These are phyloP conservation scores for Claviceps humidiphila DNA, from an alignment of 2,329 filamentous ascomycete genomes.

Conservation along the genomic window DNA sequence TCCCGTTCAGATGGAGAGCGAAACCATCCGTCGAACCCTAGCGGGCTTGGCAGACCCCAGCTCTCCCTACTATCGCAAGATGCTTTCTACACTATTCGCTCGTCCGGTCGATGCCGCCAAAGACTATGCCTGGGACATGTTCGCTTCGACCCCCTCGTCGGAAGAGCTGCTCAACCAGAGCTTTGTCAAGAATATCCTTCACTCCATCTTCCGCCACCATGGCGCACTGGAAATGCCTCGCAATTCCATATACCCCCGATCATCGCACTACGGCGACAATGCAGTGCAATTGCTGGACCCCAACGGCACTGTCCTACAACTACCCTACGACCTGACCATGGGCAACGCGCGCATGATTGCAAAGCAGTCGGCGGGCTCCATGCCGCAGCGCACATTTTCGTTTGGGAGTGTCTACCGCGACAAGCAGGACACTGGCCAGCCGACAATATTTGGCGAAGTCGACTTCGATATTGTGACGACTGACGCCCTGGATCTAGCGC, in stretches of 20 bases:
- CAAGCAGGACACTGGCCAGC: constrained; percentile 64
- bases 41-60: constrained; percentile 68
- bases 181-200: constrained; percentile 60
- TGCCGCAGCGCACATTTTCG: constrained; percentile 64
- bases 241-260: constrained; percentile 68
- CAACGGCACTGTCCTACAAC: constrained; percentile 75
- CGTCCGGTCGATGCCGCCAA: constrained; percentile 65
- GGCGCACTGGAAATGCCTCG: constrained; percentile 73
- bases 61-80: constrained; percentile 81
- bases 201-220: constrained; percentile 72
- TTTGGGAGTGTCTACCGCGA: constrained; percentile 85
- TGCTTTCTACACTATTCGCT: constrained; percentile 74
- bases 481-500: constrained; percentile 64
- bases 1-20: constrained; percentile 84
- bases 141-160: constrained; percentile 36
- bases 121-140: constrained; percentile 68
- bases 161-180: constrained; percentile 57
- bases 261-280: constrained; percentile 59
- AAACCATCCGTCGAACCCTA: constrained; percentile 73
- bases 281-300: constrained; percentile 70
- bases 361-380: constrained; percentile 45
- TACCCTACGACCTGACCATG: constrained; percentile 88
- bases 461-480: constrained; percentile 93
- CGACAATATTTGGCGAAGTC: constrained; percentile 71
- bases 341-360: constrained; percentile 78